A percentile compares a stretch with the other conserved stretches of the same genome.
These are phyloP conservation scores for Clonostachys chloroleuca DNA, from an alignment of 2,329 filamentous ascomycete genomes.

Conservation along the genomic window DNA sequence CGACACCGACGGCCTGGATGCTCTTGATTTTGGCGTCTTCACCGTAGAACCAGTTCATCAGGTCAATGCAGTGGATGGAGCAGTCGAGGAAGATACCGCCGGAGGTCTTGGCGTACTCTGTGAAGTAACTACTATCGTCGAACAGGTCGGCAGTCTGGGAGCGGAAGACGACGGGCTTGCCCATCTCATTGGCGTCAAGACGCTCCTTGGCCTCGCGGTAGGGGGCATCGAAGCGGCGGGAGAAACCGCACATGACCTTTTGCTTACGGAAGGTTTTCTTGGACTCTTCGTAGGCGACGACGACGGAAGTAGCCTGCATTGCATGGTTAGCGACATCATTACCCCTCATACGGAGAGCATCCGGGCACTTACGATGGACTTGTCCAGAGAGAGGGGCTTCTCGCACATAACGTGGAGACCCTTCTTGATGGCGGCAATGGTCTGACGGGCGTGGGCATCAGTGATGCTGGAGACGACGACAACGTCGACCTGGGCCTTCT, in stretches of 20 bases:
- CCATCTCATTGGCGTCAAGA: slow-evolving; percentile 50
- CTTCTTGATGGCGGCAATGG: slow-evolving; percentile 49
- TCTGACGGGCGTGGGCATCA: slow-evolving; percentile 52
- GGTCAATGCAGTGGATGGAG: slow-evolving; percentile 62
- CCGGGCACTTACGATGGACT: slow-evolving; percentile 47
- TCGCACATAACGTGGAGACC: slow-evolving; percentile 55
- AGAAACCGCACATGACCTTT: too few relatives aligned
- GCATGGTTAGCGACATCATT: slow-evolving; percentile 27
- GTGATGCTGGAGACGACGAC: slow-evolving; percentile 36
- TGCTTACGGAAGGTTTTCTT: slow-evolving; percentile 41
- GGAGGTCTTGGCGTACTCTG: slow-evolving; percentile 59
- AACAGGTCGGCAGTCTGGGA: slow-evolving; percentile 66
- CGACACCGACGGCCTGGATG: slow-evolving; percentile 20
- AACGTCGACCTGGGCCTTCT: slow-evolving; percentile 32
- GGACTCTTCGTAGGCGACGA: slow-evolving; percentile 48
- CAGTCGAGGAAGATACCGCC: slow-evolving; percentile 70
- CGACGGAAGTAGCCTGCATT: slow-evolving; percentile 51
- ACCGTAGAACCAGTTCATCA: slow-evolving; percentile 24
- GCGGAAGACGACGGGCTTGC: slow-evolving; percentile 56
- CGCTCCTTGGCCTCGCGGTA: slow-evolving; percentile 47
- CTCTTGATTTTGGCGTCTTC: slow-evolving; percentile 21
- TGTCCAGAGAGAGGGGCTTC: slow-evolving; percentile 53
- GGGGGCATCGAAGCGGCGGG: too few relatives aligned
- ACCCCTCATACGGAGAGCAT: slow-evolving; percentile 15
- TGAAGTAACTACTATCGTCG: slow-evolving; percentile 63